phyloP scores from a whole-genome alignment of 2,329 filamentous ascomycete species.

The Fusarium compactum region DNA sequence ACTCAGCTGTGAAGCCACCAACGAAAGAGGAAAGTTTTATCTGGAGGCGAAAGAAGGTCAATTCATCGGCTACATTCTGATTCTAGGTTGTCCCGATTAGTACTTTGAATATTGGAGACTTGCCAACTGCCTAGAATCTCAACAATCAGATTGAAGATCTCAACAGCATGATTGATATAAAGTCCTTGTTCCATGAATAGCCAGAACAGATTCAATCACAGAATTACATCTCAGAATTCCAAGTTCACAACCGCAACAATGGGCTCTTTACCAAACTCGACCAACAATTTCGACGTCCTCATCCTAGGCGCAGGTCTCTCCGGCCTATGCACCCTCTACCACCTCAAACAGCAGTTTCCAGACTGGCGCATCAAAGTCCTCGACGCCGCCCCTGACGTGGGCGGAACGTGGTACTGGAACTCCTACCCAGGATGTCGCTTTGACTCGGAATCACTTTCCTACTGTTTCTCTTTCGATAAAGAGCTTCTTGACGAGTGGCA shows the following conservation, averaged over 20 bases:
- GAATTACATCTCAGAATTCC: accelerated
- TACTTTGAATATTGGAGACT: not conserved
- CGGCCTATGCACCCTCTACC: constrained; percentile 56
- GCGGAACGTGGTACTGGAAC: constrained; percentile 47
- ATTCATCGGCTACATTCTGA: not conserved
- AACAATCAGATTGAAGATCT: not conserved
- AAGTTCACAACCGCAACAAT: not conserved
- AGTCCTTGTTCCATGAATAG: not conserved
- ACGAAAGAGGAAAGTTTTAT: constrained; percentile 32
- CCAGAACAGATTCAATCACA: accelerated
- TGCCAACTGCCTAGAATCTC: not conserved
- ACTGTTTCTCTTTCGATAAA: constrained; percentile 47
- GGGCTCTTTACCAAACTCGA: constrained; percentile 29
- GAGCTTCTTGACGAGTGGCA: constrained; percentile 38
- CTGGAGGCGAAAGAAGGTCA: not conserved
- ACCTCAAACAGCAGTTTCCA: constrained; percentile 51
- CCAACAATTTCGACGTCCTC: constrained; percentile 32
- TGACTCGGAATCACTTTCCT: constrained; percentile 55
- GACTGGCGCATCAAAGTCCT: constrained; percentile 36
- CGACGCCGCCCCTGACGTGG: constrained; percentile 38
- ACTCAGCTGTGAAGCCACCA: not conserved
- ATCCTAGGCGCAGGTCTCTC: constrained; percentile 48
- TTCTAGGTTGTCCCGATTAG: accelerated
- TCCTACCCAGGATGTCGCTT: constrained; percentile 52
- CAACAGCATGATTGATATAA: not conserved